Conservation (phyloP, 129 eudicot species). For the Flaveria brownii region DNA sequence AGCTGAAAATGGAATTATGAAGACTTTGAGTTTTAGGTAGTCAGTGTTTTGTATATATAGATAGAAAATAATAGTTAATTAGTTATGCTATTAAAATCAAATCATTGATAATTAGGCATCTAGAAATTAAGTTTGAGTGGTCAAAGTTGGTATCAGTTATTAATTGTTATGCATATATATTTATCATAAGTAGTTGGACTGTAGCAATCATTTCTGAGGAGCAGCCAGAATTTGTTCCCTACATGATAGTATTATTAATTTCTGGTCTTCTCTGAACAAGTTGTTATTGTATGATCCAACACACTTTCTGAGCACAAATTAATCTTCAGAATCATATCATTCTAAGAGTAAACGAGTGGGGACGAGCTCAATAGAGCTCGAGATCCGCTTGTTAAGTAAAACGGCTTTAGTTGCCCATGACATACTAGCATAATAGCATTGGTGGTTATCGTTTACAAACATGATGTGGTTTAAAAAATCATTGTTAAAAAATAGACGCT, state of each 20-base stretch:
- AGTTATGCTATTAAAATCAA: conserved; percentile 1
- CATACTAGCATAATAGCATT: no score
- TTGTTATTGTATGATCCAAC: not conserved
- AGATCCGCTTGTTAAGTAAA: no score
- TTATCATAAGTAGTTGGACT: conserved; percentile 25
- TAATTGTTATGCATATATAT: conserved; percentile 25
- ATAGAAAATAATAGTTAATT: conserved; percentile 26
- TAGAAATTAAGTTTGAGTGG: conserved; percentile 27
- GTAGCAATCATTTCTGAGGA: conserved; percentile 26
- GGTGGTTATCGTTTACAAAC: no score
- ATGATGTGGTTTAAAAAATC: no score
- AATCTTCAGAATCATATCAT: not conserved
- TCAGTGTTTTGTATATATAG: conserved; percentile 45
- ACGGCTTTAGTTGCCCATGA: no score
- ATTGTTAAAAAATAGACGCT: no score
- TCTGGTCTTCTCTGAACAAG: conserved; percentile 17
- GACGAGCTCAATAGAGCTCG: not conserved
- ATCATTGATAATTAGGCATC: conserved; percentile 25
- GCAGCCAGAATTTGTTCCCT: conserved; percentile 12
- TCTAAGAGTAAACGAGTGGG: not conserved
- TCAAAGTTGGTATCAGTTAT: conserved; percentile 17
- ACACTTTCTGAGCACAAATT: not conserved
- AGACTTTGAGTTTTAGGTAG: conserved; percentile 39
- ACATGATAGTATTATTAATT: conserved; percentile 10
- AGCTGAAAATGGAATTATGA: conserved; percentile 81